These are phyloP conservation scores for Schizochytrium sp. DNA, from an alignment of 108 stramenopile genomes.

Conservation along the genomic window DNA sequence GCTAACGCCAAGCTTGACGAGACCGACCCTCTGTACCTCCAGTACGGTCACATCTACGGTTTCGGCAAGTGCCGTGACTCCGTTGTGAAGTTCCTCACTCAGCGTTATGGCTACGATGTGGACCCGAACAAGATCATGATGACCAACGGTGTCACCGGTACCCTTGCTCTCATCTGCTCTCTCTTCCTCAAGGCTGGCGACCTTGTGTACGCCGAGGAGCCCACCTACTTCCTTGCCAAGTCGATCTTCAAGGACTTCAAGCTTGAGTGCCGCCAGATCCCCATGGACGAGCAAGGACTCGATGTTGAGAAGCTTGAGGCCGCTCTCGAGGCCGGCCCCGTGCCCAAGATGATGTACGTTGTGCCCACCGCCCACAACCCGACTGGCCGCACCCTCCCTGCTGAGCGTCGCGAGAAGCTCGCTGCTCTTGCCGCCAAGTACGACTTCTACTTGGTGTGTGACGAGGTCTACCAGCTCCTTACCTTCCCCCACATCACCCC, in stretches of 20 bases:
- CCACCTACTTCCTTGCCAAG: constrained; percentile 64
- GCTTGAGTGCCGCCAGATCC: neutral
- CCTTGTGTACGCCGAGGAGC: constrained; percentile 56
- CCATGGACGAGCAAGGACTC: constrained; percentile 62
- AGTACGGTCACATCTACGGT: constrained; percentile 57
- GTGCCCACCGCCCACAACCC: constrained; percentile 64
- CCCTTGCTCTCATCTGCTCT: constrained; percentile 48
- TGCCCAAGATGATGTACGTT: constrained; percentile 55
- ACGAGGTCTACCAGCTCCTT: constrained; percentile 67
- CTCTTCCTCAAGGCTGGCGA: constrained; percentile 50
- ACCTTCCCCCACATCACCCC: constrained; percentile 56
- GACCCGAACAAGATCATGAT: constrained; percentile 49
- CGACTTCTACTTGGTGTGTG: constrained; percentile 56
- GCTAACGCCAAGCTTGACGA: constrained; percentile 55
- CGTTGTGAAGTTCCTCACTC: constrained; percentile 42
- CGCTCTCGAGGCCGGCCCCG: constrained; percentile 25
- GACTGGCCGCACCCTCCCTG: constrained; percentile 54
- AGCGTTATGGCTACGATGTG: constrained; percentile 1
- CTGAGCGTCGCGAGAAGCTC: constrained; percentile 61
- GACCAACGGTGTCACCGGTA: constrained; percentile 62
- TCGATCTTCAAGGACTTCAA: constrained; percentile 62
- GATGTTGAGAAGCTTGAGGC: constrained; percentile 59
- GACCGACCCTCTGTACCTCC: constrained; percentile 27
- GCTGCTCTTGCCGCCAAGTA: constrained; percentile 62
- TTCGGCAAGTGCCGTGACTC: constrained; percentile 41